Conservation (phyloP, 176 grass and related monocot species). For the Lolium multiflorum region DNA sequence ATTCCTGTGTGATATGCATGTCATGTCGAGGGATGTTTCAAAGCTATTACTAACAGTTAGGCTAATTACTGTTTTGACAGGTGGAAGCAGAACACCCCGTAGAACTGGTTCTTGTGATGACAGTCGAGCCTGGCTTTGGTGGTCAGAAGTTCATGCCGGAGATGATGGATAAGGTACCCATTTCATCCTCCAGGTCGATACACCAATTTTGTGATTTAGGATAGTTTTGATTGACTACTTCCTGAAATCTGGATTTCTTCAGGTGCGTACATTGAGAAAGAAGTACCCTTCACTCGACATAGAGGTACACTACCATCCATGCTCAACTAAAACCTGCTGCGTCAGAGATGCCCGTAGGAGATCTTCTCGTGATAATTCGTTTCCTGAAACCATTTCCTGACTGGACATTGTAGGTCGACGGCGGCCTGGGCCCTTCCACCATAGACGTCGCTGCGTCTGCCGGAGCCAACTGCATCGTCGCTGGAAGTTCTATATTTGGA, state of each 20-base stretch:
- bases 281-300: constrained; percentile 96
- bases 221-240: constrained; percentile 8
- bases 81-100: constrained; percentile 91
- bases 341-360: no score
- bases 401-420: constrained; percentile 67
- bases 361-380: background rate
- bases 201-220: background rate
- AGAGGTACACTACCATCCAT: constrained; percentile 59
- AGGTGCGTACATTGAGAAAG: constrained; percentile 85
- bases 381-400: background rate
- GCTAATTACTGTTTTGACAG: constrained; percentile 43
- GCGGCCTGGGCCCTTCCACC: constrained; percentile 91
- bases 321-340: background rate
- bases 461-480: constrained; percentile 96
- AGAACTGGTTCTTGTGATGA: constrained; percentile 97
- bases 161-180: constrained; percentile 93
- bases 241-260: constrained; percentile 22
- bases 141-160: constrained; percentile 98
- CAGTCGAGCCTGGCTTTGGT: constrained; percentile 97
- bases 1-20: background rate
- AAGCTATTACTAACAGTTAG: background rate
- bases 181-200: background rate
- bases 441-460: constrained; percentile 73
- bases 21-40: background rate
- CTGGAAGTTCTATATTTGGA: constrained; percentile 92